Conservation (phyloP, 2,329 filamentous ascomycete species). For the Calycina marina region DNA sequence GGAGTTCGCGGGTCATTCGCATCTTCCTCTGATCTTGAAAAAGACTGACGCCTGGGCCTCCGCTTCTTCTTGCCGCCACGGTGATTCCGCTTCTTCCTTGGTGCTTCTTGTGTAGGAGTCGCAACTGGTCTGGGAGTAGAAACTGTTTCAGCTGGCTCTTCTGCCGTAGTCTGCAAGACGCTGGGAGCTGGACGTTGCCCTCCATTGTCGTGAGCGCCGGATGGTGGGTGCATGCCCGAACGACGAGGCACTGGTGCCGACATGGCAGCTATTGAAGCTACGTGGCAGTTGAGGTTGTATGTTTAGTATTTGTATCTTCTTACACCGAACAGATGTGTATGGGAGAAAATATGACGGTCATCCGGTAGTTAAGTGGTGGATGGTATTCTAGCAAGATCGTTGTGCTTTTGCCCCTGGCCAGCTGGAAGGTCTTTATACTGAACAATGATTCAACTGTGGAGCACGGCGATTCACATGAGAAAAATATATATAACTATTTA, state of each 20-base stretch:
- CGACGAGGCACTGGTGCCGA: constrained; percentile 11
- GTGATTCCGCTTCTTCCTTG: constrained; percentile 55
- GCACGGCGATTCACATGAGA: too few relatives aligned
- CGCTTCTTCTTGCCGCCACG: constrained; percentile 67
- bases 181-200: constrained; percentile 14
- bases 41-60: constrained; percentile 65
- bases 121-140: constrained; percentile 11
- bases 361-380: too few relatives aligned
- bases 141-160: constrained; percentile 6
- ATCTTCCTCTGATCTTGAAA: constrained; percentile 48
- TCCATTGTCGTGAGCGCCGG: constrained; percentile 6
- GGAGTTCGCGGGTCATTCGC: constrained; percentile 19
- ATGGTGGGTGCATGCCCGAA: constrained; percentile 4
- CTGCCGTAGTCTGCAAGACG: constrained; percentile 11
- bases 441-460: too few relatives aligned
- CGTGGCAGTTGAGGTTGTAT: too few relatives aligned
- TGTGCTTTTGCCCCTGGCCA: too few relatives aligned
- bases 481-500: too few relatives aligned
- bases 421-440: too few relatives aligned
- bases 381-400: too few relatives aligned
- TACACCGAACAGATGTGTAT: too few relatives aligned
- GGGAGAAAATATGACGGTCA: too few relatives aligned
- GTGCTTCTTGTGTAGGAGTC: constrained; percentile 2
- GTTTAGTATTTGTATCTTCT: too few relatives aligned
- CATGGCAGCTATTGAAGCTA: too few relatives aligned